Base-by-base conservation (phyloP, 805 yeast genomes). In the Candida rishiriensis region DNA sequence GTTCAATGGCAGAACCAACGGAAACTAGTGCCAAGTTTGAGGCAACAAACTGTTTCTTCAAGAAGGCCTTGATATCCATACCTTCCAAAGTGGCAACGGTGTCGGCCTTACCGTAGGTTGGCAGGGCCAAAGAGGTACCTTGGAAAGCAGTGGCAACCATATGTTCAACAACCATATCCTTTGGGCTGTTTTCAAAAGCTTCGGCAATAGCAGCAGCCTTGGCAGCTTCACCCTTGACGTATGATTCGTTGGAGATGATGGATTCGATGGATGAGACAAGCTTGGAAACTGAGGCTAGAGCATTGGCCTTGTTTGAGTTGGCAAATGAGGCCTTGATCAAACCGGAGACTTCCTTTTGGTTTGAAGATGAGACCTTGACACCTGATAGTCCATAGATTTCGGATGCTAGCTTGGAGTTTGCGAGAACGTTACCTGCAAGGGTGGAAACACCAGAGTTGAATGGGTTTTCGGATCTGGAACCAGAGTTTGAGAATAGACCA, bases 111-210 rank as follows among this genome's bases (percentile, higher is more conserved):
- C 95, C 95, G 59, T 75, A 72, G 35, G 77, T 73, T 66, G 95
- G 93, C 63, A 86, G 72, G 43, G 84, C 85, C 54, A 86, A 72
- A 29, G 93, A 81, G 59, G 88, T 81, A 60, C 88, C 88, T 71
- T 86, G 95, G 84, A 81, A 86, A 44, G 95, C 95, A 50, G 90
- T 78, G 48, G 90, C 78, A 61, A 81, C 79, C 72, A 86, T 75
- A 69, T 86, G 95, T 70, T 83, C 87, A 55, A 81, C 58, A 41
- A 82, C 85, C 68, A 72, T 75, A 44, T 73, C 63, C 49, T 76
- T 73, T 55, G 83, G 78, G 47, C 56, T 64, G 42, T 69, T 62
- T 71, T 86, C 95, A 49, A 83, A 72, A 31, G 65, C 64, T 36
- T 71, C 76, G 45, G 83, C 75, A 50, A 70, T 64, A 16, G 68